phyloP scores from a whole-genome alignment of 108 stramenopile species.

The Nannochloropsis salina region DNA sequence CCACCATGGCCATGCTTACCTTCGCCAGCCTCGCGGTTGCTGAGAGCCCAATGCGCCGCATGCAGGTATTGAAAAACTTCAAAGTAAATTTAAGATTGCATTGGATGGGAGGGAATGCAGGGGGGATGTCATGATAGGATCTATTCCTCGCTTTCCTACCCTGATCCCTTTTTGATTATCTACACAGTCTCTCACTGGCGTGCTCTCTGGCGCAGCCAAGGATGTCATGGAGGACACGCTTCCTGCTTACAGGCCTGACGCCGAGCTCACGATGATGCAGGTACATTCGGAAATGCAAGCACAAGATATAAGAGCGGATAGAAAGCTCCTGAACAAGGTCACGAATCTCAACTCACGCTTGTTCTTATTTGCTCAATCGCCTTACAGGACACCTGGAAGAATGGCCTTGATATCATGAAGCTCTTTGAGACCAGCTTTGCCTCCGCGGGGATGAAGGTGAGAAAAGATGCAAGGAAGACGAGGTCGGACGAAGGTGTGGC shows the following conservation, averaged over 20 bases:
- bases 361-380: neutral
- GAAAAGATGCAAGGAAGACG: neutral
- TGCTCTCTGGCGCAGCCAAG: neutral
- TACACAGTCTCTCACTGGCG: neutral
- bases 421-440: neutral
- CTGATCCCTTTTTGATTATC: neutral
- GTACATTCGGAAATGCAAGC: neutral
- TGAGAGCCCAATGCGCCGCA: conserved; percentile 13
- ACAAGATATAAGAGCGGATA: neutral
- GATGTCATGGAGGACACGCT: neutral
- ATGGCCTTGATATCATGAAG: neutral
- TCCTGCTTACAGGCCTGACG: conserved; percentile 11
- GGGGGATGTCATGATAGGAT: neutral
- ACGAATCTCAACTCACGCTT: neutral
- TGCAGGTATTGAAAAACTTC: neutral
- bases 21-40: neutral
- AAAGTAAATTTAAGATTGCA: neutral
- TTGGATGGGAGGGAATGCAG: neutral
- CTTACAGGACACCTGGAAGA: neutral
- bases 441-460: neutral
- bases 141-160: neutral
- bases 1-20: neutral
- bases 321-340: neutral
- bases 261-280: neutral
- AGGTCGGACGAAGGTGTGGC: neutral